Percentiles rank a stretch among this genome's conserved stretches.
Conservation (phyloP, 106 monocot genomes). For the Dendrobium catenatum region DNA sequence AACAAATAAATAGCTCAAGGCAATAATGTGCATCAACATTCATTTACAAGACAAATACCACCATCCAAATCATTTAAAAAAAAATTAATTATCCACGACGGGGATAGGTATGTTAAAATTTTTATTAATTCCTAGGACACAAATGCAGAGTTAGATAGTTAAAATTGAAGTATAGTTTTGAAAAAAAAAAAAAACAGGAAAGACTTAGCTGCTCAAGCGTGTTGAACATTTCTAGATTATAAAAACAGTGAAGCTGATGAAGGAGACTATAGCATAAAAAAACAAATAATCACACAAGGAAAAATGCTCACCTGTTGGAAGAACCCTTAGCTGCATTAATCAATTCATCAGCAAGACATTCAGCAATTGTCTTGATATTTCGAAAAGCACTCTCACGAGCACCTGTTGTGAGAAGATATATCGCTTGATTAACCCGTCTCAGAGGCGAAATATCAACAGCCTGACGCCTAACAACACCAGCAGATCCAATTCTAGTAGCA, state of each 20-base stretch:
- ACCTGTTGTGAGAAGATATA: conserved; percentile 49
- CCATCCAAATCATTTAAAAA: too few relatives aligned
- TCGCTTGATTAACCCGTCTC: conserved; percentile 53
- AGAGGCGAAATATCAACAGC: conserved; percentile 61
- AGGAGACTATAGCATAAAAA: not conserved
- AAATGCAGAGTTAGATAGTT: too few relatives aligned
- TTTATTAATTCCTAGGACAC: too few relatives aligned
- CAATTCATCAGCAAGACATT: conserved; percentile 55
- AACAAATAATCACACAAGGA: too few relatives aligned
- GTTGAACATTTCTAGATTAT: too few relatives aligned
- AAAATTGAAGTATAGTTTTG: too few relatives aligned
- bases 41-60: not conserved
- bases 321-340: conserved; percentile 61
- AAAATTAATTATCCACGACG: too few relatives aligned
- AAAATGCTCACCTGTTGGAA: conserved; percentile 33
- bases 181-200: too few relatives aligned
- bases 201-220: too few relatives aligned
- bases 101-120: too few relatives aligned
- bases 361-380: conserved; percentile 56
- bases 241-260: not conserved
- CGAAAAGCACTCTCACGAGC: conserved; percentile 51
- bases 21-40: too few relatives aligned
- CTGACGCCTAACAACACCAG: conserved; percentile 57
- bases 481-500: conserved; percentile 59
- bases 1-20: not conserved